Percentiles rank a stretch among this genome's conserved stretches.
phyloP scores from a whole-genome alignment of 495 filamentous ascomycete genomes.

The Sabuloglossum arenarium region DNA sequence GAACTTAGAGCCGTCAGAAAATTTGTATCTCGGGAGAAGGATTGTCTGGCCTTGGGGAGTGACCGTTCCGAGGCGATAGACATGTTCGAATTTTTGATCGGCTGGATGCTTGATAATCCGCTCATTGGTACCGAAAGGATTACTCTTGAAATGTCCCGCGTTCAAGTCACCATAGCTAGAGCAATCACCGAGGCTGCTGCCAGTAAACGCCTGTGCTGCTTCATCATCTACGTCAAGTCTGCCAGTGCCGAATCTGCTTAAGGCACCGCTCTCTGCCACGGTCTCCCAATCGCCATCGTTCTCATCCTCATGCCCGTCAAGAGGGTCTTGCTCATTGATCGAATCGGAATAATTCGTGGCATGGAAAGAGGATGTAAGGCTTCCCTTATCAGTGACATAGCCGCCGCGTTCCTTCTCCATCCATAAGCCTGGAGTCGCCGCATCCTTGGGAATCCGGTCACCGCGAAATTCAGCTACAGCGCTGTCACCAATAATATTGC shows the following conservation, averaged over 20 bases:
- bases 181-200: slow-evolving; percentile 1
- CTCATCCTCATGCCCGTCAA: slow-evolving; percentile 4
- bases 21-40: slow-evolving; percentile 3
- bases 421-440: background rate
- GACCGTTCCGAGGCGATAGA: background rate
- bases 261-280: slow-evolving; percentile 4
- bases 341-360: background rate
- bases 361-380: slow-evolving; percentile 4
- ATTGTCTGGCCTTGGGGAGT: background rate
- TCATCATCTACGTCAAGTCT: background rate
- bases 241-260: background rate
- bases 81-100: slow-evolving; percentile 2
- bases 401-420: slow-evolving; percentile 4
- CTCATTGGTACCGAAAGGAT: background rate
- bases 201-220: background rate
- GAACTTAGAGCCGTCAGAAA: background rate
- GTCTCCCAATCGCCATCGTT: slow-evolving; percentile 17
- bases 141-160: background rate
- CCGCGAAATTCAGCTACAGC: background rate
- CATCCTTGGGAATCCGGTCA: background rate
- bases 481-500: background rate
- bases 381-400: slow-evolving; percentile 4
- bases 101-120: slow-evolving; percentile 2
- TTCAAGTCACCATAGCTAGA: background rate
- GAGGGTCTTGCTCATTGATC: background rate